Evolutionary conservation across 495 filamentous ascomycete genomes (phyloP), one percentile per base, ranked within the genome.

Genomic region (Lasiosphaeria miniovina): DNA sequence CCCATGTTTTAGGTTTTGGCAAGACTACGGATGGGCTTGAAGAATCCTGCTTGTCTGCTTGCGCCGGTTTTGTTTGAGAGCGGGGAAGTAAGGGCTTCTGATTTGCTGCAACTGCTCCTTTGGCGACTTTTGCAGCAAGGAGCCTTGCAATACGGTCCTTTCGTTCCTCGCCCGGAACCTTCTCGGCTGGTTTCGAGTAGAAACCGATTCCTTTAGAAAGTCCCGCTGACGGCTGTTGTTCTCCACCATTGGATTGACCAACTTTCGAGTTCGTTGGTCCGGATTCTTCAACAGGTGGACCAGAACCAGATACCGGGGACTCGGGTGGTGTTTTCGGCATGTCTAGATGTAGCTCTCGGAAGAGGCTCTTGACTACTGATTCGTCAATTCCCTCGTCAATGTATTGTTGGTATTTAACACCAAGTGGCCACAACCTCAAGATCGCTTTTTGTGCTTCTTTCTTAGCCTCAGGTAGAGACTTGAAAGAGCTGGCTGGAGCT

Each of bases 121-220:
- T 78, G 24, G 68, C 65, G 31, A 66, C 74, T 65, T 76, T 83
- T 45, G 77, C 86, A 43, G 90, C 88, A 52, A 90, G 78, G 67
- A 90, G 84, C 48, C 84, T 81, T 15, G 89, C 88, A 65, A 90
- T 90, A 45, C 89, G 81, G 60, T 91, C 88, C 62, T 91, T 91
- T 35, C 89, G 81, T 63, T 90, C 87, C 65, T 90, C 76, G 7
- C 83, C 79, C 62, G 84, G 12, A 11, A 14, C 43, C 15, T 85
- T 4, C 59, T 61, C 6, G 68, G 63, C 14, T 64, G 52, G 62
- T 54, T 53, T 68, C 74, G 10, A 55, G 46, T 49, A 54, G 62
- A 14, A n/a, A 58, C 15, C 8, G 57, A 24, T 8, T 65, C 61
- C 11, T 60, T 52, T 7, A 41, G 8, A 8, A 12, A 12, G 38